Percentiles rank a stretch among this genome's conserved stretches.
Evolutionary conservation across 352 stramenopile genomes (phyloP).

Genomic region (Phytophthora pini): DNA sequence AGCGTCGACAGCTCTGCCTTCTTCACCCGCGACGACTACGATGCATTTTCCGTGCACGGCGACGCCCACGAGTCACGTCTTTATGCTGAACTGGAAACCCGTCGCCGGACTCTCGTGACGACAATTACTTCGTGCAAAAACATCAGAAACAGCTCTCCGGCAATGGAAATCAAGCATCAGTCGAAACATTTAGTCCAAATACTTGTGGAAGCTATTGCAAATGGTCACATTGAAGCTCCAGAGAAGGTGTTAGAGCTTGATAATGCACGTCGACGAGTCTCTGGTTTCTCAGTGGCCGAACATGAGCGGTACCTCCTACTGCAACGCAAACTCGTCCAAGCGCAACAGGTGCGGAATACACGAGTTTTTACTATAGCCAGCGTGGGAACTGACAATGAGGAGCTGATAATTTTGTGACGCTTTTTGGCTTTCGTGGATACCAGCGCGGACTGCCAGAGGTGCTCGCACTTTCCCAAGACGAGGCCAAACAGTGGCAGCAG

Average conservation of each 20-base stretch:
- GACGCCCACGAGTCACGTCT: slow-evolving; percentile 27
- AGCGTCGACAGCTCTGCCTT: slow-evolving; percentile 19
- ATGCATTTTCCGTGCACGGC: slow-evolving; percentile 39
- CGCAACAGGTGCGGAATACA: slow-evolving; percentile 45
- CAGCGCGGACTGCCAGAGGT: slow-evolving; percentile 65
- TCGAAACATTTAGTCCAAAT: slow-evolving; percentile 44
- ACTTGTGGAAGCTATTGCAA: slow-evolving; percentile 35
- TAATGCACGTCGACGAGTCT: slow-evolving; percentile 56
- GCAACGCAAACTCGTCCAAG: slow-evolving; percentile 47
- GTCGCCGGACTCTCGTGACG: slow-evolving; percentile 30
- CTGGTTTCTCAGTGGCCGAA: slow-evolving; percentile 50
- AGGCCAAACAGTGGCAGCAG: slow-evolving; percentile 43
- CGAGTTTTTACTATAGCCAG: slow-evolving; percentile 31
- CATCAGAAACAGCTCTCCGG: not conserved
- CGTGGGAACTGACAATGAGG: not conserved
- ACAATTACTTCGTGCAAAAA: not conserved
- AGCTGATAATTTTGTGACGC: slow-evolving; percentile 10
- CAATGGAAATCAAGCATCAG: slow-evolving; percentile 6
- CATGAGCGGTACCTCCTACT: slow-evolving; percentile 62
- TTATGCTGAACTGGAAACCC: slow-evolving; percentile 39
- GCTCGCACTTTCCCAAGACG: slow-evolving; percentile 54
- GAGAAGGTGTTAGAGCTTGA: slow-evolving; percentile 29
- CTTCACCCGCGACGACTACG: slow-evolving; percentile 50
- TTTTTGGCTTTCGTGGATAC: slow-evolving; percentile 2
- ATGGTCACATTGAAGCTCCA: slow-evolving; percentile 13